Evolutionary conservation across 331 rosid species (phyloP).

Genomic region (Dryas integrifolia): DNA sequence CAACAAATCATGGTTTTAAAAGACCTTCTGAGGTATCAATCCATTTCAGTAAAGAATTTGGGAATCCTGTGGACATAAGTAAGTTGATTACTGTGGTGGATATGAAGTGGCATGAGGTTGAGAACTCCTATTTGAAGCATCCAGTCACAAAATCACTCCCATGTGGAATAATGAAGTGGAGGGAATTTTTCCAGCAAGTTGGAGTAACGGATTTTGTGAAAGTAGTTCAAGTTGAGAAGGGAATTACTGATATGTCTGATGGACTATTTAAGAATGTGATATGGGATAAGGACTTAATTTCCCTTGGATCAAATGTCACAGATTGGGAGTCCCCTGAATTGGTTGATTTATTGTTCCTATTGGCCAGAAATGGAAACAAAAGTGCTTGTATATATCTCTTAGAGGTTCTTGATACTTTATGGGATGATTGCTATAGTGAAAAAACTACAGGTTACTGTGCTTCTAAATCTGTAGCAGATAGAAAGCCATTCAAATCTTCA

Average conservation of each 20-base stretch:
- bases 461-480: conserved; percentile 41
- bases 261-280: conserved; percentile 39
- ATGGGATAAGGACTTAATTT: conserved; percentile 59
- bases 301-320: conserved; percentile 52
- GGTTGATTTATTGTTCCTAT: conserved; percentile 46
- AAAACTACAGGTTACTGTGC: conserved; percentile 53
- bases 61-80: conserved; percentile 60
- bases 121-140: conserved; percentile 62
- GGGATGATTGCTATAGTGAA: conserved; percentile 76
- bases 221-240: conserved; percentile 64
- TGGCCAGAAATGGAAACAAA: conserved; percentile 51
- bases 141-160: conserved; percentile 58
- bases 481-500: conserved; percentile 58
- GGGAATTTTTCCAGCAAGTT: conserved; percentile 71
- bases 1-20: conserved; percentile 72
- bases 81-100: conserved; percentile 54
- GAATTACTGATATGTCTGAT: conserved; percentile 42
- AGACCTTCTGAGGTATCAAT: conserved; percentile 62
- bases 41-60: conserved; percentile 73
- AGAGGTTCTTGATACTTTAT: conserved; percentile 71
- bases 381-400: conserved; percentile 62
- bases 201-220: conserved; percentile 75
- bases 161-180: conserved; percentile 58
- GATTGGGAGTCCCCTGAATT: conserved; percentile 94
- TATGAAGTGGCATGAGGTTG: conserved; percentile 80